A percentile compares a stretch with the other conserved stretches of the same genome.
phyloP scores from a whole-genome alignment of 768 basidiomycete genomes.

The Melanogaster broomeanus region DNA sequence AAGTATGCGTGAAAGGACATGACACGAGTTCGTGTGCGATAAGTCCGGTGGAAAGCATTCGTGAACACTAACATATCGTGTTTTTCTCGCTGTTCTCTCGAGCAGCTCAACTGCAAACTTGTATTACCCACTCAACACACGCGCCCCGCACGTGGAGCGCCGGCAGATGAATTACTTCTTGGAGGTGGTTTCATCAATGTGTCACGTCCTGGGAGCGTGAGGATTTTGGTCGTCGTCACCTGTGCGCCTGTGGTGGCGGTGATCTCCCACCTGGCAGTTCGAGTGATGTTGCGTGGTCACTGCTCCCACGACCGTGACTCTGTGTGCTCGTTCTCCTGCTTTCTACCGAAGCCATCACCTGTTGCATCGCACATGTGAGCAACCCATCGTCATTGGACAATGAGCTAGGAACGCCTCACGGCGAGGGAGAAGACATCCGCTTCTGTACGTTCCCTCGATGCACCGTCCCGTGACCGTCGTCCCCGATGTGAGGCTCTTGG shows the following conservation, averaged over 20 bases:
- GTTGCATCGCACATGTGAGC: neutral
- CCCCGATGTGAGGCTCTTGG: neutral
- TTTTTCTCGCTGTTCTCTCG: too few relatives aligned
- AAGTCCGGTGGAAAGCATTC: too few relatives aligned
- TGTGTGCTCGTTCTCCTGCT: slow-evolving; percentile 13
- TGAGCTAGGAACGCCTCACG: slow-evolving; percentile 11
- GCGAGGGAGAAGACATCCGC: slow-evolving; percentile 4
- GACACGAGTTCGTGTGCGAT: too few relatives aligned
- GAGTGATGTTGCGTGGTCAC: neutral
- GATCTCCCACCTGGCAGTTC: neutral
- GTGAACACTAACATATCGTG: too few relatives aligned
- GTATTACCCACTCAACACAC: too few relatives aligned
- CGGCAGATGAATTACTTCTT: too few relatives aligned
- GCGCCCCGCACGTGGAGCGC: too few relatives aligned
- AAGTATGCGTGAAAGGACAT: too few relatives aligned
- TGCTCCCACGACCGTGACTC: slow-evolving; percentile 7
- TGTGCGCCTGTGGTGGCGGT: neutral
- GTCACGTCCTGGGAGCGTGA: neutral
- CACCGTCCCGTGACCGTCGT: neutral
- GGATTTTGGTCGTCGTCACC: neutral
- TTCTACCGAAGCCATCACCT: slow-evolving; percentile 7
- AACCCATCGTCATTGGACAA: too few relatives aligned
- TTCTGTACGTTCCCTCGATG: neutral
- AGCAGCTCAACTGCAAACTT: too few relatives aligned
- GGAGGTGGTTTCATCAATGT: too few relatives aligned